These are phyloP conservation scores for Xylaria hypoxylon DNA, from an alignment of 2,329 filamentous ascomycete species.

Conservation along the genomic window DNA sequence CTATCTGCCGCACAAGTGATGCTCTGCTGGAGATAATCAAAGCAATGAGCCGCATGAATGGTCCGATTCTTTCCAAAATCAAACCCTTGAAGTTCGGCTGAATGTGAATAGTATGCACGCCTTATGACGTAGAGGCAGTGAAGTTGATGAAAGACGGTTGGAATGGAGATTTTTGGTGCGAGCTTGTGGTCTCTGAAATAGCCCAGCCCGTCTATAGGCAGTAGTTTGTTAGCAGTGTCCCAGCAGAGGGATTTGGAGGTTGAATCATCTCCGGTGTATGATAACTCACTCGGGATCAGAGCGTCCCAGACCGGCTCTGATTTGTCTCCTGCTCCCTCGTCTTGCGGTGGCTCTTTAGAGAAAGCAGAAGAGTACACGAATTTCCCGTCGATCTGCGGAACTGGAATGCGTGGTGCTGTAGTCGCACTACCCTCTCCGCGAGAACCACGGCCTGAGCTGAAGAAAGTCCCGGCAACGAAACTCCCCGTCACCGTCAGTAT, in stretches of 20 bases:
- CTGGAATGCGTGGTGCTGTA: constrained; percentile 25
- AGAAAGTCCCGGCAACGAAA: constrained; percentile 7
- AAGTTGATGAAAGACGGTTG: constrained; percentile 34
- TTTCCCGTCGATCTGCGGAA: constrained; percentile 15
- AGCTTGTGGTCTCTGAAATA: constrained; percentile 34
- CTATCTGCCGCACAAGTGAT: constrained; percentile 31
- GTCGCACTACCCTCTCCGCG: neutral
- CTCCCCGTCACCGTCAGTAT: constrained; percentile 3
- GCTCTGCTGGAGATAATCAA: constrained; percentile 37
- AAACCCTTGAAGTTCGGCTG: constrained; percentile 27
- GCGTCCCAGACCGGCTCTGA: constrained; percentile 38
- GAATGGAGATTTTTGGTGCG: constrained; percentile 32
- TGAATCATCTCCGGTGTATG: neutral
- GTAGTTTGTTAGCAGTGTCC: neutral
- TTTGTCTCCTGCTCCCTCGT: constrained; percentile 18
- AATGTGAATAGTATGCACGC: constrained; percentile 31
- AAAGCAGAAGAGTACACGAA: constrained; percentile 32
- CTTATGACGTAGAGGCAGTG: constrained; percentile 37
- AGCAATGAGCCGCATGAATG: constrained; percentile 32
- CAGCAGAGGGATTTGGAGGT: neutral
- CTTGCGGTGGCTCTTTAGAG: constrained; percentile 29
- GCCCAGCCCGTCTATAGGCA: constrained; percentile 29
- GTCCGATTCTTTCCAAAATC: constrained; percentile 36
- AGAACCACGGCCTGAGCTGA: neutral
- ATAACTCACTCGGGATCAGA: constrained; percentile 32